Conservation (phyloP, 306 rosid genomes). For the Cicer pinnatifidum region DNA sequence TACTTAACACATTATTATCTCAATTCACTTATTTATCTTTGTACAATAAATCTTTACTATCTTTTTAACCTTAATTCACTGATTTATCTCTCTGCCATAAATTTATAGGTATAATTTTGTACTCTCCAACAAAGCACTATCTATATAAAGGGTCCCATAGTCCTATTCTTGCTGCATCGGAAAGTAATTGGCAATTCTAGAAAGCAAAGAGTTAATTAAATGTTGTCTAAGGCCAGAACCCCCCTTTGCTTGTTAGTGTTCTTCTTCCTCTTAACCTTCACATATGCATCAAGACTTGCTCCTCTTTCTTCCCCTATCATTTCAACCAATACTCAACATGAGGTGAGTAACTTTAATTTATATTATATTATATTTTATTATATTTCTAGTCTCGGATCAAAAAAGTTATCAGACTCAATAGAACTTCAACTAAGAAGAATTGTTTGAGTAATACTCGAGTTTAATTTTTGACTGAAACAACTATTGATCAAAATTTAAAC, state of each 20-base stretch:
- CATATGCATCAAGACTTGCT: constrained; percentile 44
- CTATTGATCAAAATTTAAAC: background rate
- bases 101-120: too few relatives aligned
- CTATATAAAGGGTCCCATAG: constrained; percentile 48
- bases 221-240: constrained; percentile 54
- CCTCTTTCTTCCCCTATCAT: constrained; percentile 40
- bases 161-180: constrained; percentile 5
- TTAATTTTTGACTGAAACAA: background rate
- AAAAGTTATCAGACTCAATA: too few relatives aligned
- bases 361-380: background rate
- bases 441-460: background rate
- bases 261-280: constrained; percentile 45
- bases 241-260: constrained; percentile 45
- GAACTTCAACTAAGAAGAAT: background rate
- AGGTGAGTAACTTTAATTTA: constrained; percentile 42
- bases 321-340: constrained; percentile 41
- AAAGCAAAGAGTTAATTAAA: constrained; percentile 45
- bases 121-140: background rate
- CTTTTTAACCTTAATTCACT: too few relatives aligned
- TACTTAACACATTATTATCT: too few relatives aligned
- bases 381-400: too few relatives aligned
- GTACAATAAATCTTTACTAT: too few relatives aligned
- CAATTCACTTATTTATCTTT: too few relatives aligned
- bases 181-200: constrained; percentile 31
- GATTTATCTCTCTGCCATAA: too few relatives aligned